These are phyloP conservation scores for Zizania latifolia DNA, from an alignment of 176 grass and related monocot species.

Conservation along the genomic window DNA sequence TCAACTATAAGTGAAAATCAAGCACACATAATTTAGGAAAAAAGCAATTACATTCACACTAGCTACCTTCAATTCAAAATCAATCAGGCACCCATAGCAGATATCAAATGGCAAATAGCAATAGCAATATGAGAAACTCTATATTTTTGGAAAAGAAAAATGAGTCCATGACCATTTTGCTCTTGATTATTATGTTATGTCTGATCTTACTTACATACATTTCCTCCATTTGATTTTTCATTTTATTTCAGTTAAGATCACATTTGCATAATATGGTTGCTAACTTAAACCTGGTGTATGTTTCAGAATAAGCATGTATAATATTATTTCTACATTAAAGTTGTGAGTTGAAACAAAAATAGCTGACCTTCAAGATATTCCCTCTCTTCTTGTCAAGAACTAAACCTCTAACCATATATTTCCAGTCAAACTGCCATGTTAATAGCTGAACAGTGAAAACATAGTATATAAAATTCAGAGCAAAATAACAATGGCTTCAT, in stretches of 20 bases:
- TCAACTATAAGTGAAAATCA: slow-evolving; percentile 6
- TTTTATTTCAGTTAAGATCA: not conserved
- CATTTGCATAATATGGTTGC: not conserved
- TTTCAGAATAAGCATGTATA: not conserved
- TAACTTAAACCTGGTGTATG: not conserved
- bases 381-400: slow-evolving; percentile 98
- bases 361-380: slow-evolving; percentile 92
- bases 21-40: not conserved
- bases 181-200: not conserved
- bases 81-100: not conserved
- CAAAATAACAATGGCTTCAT: not conserved
- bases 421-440: slow-evolving; percentile 94
- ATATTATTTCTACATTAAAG: not conserved
- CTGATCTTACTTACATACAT: not conserved
- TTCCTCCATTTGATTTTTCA: not conserved
- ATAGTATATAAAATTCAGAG: slow-evolving; percentile 16
- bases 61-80: not conserved
- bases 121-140: not conserved
- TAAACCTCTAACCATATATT: slow-evolving; percentile 96
- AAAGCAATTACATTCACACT: not conserved
- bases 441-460: slow-evolving; percentile 62
- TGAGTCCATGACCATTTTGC: not conserved
- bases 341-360: not conserved
- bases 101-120: slow-evolving; percentile 10
- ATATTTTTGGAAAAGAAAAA: not conserved